Evolutionary conservation across 2,329 filamentous ascomycete genomes (phyloP), one percentile per base, ranked within the genome.

Genomic region (Hypoxylon sp.): DNA sequence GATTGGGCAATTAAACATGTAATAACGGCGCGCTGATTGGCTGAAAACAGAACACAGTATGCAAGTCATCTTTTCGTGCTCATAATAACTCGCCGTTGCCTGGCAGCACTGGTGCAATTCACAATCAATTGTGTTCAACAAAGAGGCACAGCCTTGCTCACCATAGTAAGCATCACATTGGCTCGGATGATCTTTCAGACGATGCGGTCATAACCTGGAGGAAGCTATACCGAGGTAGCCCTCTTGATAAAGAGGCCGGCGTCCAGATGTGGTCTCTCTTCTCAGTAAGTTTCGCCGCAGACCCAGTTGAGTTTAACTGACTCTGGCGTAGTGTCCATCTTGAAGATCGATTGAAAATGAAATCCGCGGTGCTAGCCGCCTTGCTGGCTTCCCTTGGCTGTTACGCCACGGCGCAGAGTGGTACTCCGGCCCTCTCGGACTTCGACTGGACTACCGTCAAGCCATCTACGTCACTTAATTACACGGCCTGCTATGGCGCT

Each of bases 401-500:
- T 5, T 54, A 51, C 27, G 55, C 51, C 14, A 37, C 47, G 16
- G 67, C 52, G 11, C 37, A 54, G 19, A 53, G 30, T 21, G 19
- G 34, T 11, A 37, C 61, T 11, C 54, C 57, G 23, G 39, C 41
- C 3, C 14, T 43, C 16, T 34, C 62, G 32, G 63, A 58, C 37
- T 81, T 82, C 65, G 66, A 81, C 64, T 82, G 81, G 81, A 27
- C 66, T 1, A 45, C 65, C 25, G 69, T 83, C 58, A 73, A 63
- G 4, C 79, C 82, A 1, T 76, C 75, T 3, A 48, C 66, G 9
- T 69, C 78, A 32, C 73, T 84, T 25, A 66, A 74, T 2, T 84
- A 80, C 63, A 76, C 80, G 34, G 67, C 71, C 3, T 84, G 82
- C 74, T 82, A 81, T 73, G 68, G 70, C 5, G 71, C 58, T 1